phyloP scores from a whole-genome alignment of 805 yeast genomes.

The Kodamaea leandrae region DNA sequence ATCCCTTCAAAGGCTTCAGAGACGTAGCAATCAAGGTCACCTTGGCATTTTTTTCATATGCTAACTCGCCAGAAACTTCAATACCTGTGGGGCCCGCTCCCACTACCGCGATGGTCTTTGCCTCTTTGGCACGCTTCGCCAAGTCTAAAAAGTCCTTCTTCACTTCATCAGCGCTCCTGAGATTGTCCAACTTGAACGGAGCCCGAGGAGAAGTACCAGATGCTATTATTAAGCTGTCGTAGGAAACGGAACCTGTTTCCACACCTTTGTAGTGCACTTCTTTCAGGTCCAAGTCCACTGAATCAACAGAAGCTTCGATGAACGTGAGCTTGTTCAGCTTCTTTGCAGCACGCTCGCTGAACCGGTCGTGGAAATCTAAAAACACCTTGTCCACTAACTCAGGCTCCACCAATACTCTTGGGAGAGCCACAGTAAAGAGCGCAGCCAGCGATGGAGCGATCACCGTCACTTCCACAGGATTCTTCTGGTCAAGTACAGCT shows the following conservation, averaged over 20 bases:
- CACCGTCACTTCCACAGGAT: constrained; percentile 21
- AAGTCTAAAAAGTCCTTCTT: constrained; percentile 18
- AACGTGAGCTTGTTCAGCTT: constrained; percentile 14
- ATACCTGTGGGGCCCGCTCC: constrained; percentile 39
- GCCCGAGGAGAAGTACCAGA: constrained; percentile 25
- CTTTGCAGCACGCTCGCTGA: constrained; percentile 17
- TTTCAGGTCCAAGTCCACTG: constrained; percentile 25
- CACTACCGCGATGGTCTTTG: constrained; percentile 32
- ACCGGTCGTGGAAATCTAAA: constrained; percentile 18
- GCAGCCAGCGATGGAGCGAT: constrained; percentile 25
- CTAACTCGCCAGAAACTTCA: constrained; percentile 39
- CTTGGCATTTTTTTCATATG: constrained; percentile 13
- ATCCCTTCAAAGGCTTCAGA: constrained; percentile 15
- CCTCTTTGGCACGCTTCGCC: constrained; percentile 15
- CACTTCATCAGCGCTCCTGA: constrained; percentile 12
- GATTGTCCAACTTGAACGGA: constrained; percentile 25
- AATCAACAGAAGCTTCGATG: constrained; percentile 25
- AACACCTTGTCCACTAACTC: constrained; percentile 16
- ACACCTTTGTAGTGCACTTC: constrained; percentile 15
- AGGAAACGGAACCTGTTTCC: constrained; percentile 12
- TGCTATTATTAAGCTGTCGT: constrained; percentile 36
- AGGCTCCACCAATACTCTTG: constrained; percentile 32
- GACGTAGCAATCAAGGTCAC: constrained; percentile 30
- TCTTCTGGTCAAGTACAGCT: constrained; percentile 13
- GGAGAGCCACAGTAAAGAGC: constrained; percentile 27